These are phyloP conservation scores for Colletotrichum shisoi DNA, from an alignment of 2,329 filamentous ascomycete genomes.

Conservation along the genomic window DNA sequence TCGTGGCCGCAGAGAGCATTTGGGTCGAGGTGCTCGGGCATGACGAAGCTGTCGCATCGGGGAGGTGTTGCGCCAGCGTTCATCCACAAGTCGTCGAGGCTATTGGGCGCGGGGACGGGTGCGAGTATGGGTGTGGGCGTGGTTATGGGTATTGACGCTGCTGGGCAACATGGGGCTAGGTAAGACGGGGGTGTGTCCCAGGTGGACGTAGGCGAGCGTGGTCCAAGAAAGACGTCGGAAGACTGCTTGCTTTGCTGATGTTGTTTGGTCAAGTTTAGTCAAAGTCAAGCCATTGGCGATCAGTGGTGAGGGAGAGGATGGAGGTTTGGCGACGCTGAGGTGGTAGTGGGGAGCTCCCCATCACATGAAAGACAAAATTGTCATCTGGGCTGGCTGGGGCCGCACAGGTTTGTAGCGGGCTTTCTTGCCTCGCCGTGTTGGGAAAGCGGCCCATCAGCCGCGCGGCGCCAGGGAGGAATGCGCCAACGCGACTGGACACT, in stretches of 20 bases:
- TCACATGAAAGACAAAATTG: slow-evolving; percentile 36
- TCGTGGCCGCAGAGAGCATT: slow-evolving; percentile 48
- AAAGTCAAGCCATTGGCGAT: slow-evolving; percentile 30
- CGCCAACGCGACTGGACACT: slow-evolving; percentile 32
- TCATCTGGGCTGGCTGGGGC: slow-evolving; percentile 11
- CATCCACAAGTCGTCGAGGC: slow-evolving; percentile 7
- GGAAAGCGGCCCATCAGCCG: slow-evolving; percentile 26
- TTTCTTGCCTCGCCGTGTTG: slow-evolving; percentile 23
- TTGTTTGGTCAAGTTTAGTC: slow-evolving; percentile 30
- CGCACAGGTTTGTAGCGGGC: slow-evolving; percentile 15
- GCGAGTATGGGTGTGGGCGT: too few relatives aligned
- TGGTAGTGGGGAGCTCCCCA: slow-evolving; percentile 36
- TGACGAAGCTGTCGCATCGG: slow-evolving; percentile 49
- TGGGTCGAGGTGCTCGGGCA: slow-evolving; percentile 57
- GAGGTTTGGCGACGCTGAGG: slow-evolving; percentile 13
- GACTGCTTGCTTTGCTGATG: slow-evolving; percentile 19
- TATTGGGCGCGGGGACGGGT: slow-evolving; percentile 1
- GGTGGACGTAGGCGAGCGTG: neutral
- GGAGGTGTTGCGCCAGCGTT: slow-evolving; percentile 27
- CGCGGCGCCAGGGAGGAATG: slow-evolving; percentile 37
- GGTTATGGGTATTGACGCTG: slow-evolving; percentile 1
- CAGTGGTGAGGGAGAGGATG: slow-evolving; percentile 6
- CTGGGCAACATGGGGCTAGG: slow-evolving; percentile 23
- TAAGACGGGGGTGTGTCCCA: slow-evolving; percentile 1
- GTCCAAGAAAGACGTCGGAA: neutral